These are phyloP conservation scores for Rhododendron kiyosumense DNA, from an alignment of 148 eudicot species.

Conservation along the genomic window DNA sequence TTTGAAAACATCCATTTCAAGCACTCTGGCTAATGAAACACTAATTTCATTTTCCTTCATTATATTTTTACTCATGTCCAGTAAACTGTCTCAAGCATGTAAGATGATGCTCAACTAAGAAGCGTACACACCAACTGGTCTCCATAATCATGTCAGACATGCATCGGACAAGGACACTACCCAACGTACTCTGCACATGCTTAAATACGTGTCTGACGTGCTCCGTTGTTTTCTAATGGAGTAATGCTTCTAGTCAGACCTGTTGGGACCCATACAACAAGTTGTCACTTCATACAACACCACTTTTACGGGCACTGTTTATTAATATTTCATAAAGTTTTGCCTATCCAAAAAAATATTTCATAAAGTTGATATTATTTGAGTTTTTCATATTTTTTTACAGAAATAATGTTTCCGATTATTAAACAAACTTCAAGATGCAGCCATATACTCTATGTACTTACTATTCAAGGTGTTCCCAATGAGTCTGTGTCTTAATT, in stretches of 20 bases:
- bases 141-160: not conserved
- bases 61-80: not conserved
- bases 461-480: not conserved
- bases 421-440: not conserved
- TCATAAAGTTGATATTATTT: not conserved
- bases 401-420: not conserved
- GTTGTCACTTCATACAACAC: not conserved
- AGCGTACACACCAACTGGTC: not conserved
- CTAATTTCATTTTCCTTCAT: not conserved
- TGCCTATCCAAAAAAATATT: not conserved
- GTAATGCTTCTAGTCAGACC: no score
- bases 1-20: not conserved
- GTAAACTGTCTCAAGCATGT: not conserved
- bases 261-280: not conserved
- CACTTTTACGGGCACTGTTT: not conserved
- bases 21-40: not conserved
- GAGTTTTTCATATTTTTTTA: not conserved
- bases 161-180: not conserved
- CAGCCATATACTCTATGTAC: not conserved
- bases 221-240: not conserved
- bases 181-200: not conserved
- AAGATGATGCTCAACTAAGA: not conserved
- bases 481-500: not conserved
- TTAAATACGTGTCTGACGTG: not conserved
- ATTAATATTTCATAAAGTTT: not conserved